Conservation (phyloP, 768 basidiomycete species). For the Mycena polygramma region DNA sequence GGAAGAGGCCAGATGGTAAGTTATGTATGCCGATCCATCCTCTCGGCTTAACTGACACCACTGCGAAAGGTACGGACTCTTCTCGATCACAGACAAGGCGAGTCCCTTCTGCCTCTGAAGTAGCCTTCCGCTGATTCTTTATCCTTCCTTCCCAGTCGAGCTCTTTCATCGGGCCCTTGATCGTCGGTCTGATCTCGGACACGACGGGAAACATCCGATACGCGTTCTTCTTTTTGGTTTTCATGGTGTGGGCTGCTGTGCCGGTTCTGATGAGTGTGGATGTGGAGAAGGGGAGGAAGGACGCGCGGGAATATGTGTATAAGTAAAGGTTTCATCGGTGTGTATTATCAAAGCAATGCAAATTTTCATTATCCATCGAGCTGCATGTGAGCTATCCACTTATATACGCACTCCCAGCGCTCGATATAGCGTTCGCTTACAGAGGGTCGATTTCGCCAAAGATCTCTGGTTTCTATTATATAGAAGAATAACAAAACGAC, state of each 20-base stretch:
- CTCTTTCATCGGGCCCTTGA: conserved; percentile 91
- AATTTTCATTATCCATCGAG: too few relatives aligned
- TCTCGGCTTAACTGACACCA: too few relatives aligned
- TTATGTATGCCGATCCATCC: too few relatives aligned
- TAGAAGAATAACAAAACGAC: too few relatives aligned
- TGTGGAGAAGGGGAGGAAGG: conserved; percentile 71
- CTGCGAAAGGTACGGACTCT: conserved; percentile 71
- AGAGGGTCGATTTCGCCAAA: too few relatives aligned
- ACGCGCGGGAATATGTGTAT: conserved; percentile 59
- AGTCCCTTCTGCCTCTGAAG: conserved; percentile 24
- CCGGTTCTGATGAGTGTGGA: conserved; percentile 82
- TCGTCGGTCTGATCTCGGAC: conserved; percentile 91
- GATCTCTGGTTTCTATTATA: too few relatives aligned
- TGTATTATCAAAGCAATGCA: too few relatives aligned
- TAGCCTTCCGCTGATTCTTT: conserved; percentile 1
- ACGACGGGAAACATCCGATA: conserved; percentile 92
- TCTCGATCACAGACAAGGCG: conserved; percentile 92
- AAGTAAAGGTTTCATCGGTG: background rate
- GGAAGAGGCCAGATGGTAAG: conserved; percentile 87
- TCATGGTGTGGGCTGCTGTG: conserved; percentile 85
- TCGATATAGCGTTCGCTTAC: too few relatives aligned
- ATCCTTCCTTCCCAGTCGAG: conserved; percentile 68
- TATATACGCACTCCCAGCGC: too few relatives aligned
- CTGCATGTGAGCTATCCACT: too few relatives aligned
- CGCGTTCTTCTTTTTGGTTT: conserved; percentile 88